phyloP scores from a whole-genome alignment of 2,329 filamentous ascomycete genomes.

The Colletotrichum musicola region DNA sequence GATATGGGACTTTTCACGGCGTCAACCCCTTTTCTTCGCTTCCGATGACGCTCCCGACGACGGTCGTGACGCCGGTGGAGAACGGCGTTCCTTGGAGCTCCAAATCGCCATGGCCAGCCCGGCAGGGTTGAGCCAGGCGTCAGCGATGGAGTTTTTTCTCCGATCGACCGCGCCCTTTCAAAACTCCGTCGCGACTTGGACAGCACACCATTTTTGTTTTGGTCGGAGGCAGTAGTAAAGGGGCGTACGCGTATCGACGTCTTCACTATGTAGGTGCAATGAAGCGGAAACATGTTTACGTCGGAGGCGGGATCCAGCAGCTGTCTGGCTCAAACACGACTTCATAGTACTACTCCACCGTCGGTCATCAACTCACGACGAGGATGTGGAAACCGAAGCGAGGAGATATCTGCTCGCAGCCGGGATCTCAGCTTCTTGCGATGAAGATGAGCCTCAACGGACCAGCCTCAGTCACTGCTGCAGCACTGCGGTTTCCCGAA shows the following conservation, averaged over 20 bases:
- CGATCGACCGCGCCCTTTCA: not conserved
- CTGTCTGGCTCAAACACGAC: constrained; percentile 3
- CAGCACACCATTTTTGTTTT: not conserved
- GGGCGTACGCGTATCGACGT: constrained; percentile 4
- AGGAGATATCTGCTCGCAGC: not conserved
- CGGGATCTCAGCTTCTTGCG: too few species aligned
- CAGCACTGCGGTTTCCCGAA: too few species aligned
- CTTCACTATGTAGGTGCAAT: not conserved
- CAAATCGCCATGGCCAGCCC: not conserved
- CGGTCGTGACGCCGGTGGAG: not conserved
- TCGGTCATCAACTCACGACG: not conserved
- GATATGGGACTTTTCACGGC: not conserved
- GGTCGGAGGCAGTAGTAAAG: not conserved
- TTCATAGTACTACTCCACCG: not conserved
- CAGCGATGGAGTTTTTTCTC: constrained; percentile 2
- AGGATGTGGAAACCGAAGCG: not conserved
- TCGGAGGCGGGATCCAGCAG: not conserved
- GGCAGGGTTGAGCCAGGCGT: not conserved
- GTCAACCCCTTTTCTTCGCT: constrained; percentile 5
- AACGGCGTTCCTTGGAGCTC: not conserved
- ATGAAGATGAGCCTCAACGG: too few species aligned
- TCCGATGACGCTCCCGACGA: constrained; percentile 2
- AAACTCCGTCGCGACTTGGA: not conserved
- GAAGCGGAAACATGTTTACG: constrained; percentile 9
- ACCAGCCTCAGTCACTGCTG: too few species aligned